phyloP scores from a whole-genome alignment of 495 filamentous ascomycete species.

The Talaromyces proteolyticus region DNA sequence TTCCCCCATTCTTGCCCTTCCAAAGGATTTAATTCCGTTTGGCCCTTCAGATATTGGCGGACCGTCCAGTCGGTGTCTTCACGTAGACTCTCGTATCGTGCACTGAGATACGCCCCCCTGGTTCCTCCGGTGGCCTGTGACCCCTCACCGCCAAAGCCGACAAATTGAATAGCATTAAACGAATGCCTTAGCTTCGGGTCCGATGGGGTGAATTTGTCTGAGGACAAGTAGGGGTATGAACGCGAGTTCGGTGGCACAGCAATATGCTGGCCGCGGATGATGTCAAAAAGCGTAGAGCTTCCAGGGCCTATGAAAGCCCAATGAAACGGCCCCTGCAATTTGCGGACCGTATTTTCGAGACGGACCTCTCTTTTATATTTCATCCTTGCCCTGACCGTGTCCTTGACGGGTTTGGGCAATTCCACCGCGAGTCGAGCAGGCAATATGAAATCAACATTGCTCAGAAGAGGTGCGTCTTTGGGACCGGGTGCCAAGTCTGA shows the following conservation, averaged over 20 bases:
- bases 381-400: background rate
- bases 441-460: constrained; percentile 56
- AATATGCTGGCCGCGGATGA: constrained; percentile 68
- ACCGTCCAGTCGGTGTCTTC: constrained; percentile 87
- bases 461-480: constrained; percentile 58
- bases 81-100: constrained; percentile 83
- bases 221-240: constrained; percentile 68
- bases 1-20: constrained; percentile 45
- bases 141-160: constrained; percentile 67
- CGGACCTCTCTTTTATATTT: background rate
- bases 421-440: constrained; percentile 55
- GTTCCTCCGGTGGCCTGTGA: constrained; percentile 49
- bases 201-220: constrained; percentile 50
- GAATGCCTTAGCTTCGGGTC: constrained; percentile 50
- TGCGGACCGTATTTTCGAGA: constrained; percentile 22
- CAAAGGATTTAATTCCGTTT: constrained; percentile 68
- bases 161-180: constrained; percentile 66
- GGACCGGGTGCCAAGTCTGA: constrained; percentile 25
- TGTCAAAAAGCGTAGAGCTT: constrained; percentile 69
- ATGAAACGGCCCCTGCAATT: constrained; percentile 18
- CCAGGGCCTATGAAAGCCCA: constrained; percentile 75
- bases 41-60: constrained; percentile 67
- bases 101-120: constrained; percentile 75
- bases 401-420: constrained; percentile 10
- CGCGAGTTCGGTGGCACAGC: constrained; percentile 67